Conservation (phyloP, 2,329 filamentous ascomycete genomes). For the Lecanicillium sp. region DNA sequence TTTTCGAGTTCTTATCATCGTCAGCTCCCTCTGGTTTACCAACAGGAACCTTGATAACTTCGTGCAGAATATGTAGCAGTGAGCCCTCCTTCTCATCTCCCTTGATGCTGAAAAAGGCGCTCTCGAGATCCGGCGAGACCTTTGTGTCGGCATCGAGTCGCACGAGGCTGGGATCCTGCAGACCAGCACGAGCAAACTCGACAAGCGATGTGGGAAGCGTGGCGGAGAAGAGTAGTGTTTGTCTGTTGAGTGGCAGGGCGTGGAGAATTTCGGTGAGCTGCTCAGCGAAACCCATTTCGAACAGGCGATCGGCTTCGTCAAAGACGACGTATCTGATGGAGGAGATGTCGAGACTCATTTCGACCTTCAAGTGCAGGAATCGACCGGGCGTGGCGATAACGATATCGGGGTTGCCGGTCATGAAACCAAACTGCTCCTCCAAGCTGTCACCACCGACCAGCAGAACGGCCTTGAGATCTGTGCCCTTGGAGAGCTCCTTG, state of each 20-base stretch:
- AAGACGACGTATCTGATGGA: conserved; percentile 94
- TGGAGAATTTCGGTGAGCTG: conserved; percentile 92
- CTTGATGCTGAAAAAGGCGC: conserved; percentile 90
- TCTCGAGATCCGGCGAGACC: conserved; percentile 91
- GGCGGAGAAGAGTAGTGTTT: conserved; percentile 91
- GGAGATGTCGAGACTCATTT: conserved; percentile 88
- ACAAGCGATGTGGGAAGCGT: conserved; percentile 91
- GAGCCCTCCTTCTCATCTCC: conserved; percentile 90
- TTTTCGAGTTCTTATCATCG: conserved; percentile 51
- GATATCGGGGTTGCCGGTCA: conserved; percentile 94
- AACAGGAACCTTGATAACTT: conserved; percentile 86
- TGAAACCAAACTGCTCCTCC: conserved; percentile 89
- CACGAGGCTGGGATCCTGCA: conserved; percentile 87
- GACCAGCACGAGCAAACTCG: conserved; percentile 87
- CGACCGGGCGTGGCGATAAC: conserved; percentile 95
- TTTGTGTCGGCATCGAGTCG: conserved; percentile 92
- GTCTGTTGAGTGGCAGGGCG: conserved; percentile 73
- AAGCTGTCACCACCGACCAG: conserved; percentile 92
- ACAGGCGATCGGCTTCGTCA: conserved; percentile 92
- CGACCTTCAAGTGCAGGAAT: conserved; percentile 93
- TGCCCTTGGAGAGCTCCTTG: conserved; percentile 86
- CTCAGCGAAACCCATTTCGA: conserved; percentile 96
- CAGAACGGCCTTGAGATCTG: conserved; percentile 83
- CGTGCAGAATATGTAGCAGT: conserved; percentile 78
- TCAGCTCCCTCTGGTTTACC: conserved; percentile 51